Evolutionary conservation across 768 basidiomycete genomes (phyloP).

Genomic region (Boletus pseudo-olivaceus): DNA sequence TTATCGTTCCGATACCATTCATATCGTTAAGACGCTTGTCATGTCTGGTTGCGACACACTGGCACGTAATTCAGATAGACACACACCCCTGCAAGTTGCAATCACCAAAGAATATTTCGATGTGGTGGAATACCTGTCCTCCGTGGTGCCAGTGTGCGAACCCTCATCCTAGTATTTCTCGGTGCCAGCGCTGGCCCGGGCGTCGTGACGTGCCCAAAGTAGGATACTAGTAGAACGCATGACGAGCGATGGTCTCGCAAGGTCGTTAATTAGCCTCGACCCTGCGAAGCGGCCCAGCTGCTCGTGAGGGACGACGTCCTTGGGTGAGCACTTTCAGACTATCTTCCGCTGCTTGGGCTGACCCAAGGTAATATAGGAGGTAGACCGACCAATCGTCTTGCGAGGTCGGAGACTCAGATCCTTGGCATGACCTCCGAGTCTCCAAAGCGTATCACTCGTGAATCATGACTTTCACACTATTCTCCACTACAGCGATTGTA

Average conservation of each 20-base stretch:
- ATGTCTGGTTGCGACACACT: neutral
- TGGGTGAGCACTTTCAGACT: neutral
- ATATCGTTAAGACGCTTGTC: neutral
- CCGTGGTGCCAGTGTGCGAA: neutral
- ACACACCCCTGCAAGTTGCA: neutral
- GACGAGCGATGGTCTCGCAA: neutral
- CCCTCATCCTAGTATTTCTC: neutral
- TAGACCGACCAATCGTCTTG: too few species aligned
- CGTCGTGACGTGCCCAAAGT: neutral
- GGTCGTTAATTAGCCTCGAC: neutral
- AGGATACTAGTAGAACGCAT: neutral
- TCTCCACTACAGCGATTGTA: too few species aligned
- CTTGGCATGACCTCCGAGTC: too few species aligned
- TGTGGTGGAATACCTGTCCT: constrained; percentile 1
- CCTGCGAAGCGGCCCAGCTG: neutral
- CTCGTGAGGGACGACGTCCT: too few species aligned
- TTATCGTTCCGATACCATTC: too few species aligned
- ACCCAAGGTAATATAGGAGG: too few species aligned
- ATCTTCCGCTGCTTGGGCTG: neutral
- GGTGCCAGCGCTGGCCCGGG: neutral
- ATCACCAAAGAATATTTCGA: neutral
- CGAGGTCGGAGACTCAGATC: too few species aligned
- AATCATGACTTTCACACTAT: too few species aligned
- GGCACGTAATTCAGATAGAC: neutral
- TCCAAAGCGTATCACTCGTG: too few species aligned